Evolutionary conservation across 768 basidiomycete species (phyloP), one percentile per base, ranked within the genome.

Genomic region (Mrakia gelida): DNA sequence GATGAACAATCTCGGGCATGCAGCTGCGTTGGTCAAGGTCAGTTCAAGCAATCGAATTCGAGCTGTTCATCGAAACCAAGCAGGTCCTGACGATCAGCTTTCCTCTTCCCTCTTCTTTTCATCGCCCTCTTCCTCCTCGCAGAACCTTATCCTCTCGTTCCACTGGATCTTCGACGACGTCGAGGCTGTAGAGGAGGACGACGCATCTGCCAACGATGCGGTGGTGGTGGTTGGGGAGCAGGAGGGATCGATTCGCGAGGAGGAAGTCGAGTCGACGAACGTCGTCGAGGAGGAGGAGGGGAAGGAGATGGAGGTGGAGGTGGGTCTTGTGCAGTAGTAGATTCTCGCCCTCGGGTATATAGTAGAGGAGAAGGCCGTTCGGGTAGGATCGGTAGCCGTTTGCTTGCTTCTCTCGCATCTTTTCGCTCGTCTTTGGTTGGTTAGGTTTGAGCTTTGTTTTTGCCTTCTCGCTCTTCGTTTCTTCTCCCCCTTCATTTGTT

Each of bases 1-100:
- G 18, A 80, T 81, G 81, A 61, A 52, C 30, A 75, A 79, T 63
- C 74, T 81, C 45, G 81, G 81, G 15, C 75, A 79, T 5, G 75
- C 79, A 11, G 41, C 78, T 28, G 79, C 77, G 18, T 61, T 80
- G 3, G 78, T 81, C 67, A 79, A 79, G 28, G 72, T 73, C 8
- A 23, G 72, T 73, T 38, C 11, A 10, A 38, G 38, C 38, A 6
- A 18, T 23, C 41, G 34, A 34, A 41, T n/a, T 9, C 59, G n/a
- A n/a, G 23, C 59, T 59, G 59, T 28, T 59, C 59, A n/a, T 59
- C n/a, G n/a, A n/a, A 26, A n/a, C 7, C 54, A 7, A 59, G 59
- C 28, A 23, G 18, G 54, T 21, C 18, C 54, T 59, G 59, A 59
- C 59, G 26, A 54, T 54, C 52, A 15, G 61, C 18, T 65, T 2